Base-by-base conservation (phyloP, 371 early-diverging fungal species). In the Coemansia sp. region DNA sequence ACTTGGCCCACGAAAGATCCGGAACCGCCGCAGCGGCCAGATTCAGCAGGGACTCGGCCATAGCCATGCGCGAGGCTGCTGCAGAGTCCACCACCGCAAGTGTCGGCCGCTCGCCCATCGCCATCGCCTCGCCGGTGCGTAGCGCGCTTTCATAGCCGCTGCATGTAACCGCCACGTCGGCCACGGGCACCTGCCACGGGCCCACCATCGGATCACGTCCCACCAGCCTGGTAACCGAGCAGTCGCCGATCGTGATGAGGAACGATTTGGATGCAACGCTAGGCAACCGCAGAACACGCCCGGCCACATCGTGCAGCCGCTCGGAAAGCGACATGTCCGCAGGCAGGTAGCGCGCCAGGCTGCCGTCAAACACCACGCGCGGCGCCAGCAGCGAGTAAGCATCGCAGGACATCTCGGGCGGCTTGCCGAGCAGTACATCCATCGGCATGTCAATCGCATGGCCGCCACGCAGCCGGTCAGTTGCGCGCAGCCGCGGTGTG, bases 121-220 rank as follows among this genome's bases (percentile, higher is more conserved):
- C 93, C 95, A 97, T 96, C 16, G 95, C 95, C 78, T 96, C 94
- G 70, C 97, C 98, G 0, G 87, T 86, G 38, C 64, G 68, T 53
- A 62, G 55, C 12, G 72, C 64, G 32, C 88, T 82, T 58, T 87
- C 87, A 67, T 82, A 72, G 42, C 87, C 87, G 64, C 88, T 84
- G 24, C 88, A 84, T 3, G 94, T 87, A 6, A 98, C 94, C 3
- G 94, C 89, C 8, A 94, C 96, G 77, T 98, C 96, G 33, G 97
- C 92, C 29, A 98, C 95, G 46, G 98, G 97, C 14, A 93, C 86
- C 79, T 97, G 97, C 95, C 95, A 96, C 1, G 95, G 94, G 5
- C 98, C 97, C 31, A 97, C 97, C 87, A 95, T 88, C 70, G 96
- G 98, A 60, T 98, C 98, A 53, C 96, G 91, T 11, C 90, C 90